Evolutionary conservation across 2,329 filamentous ascomycete genomes (phyloP).

Genomic region (Trichocomaceae sp.): DNA sequence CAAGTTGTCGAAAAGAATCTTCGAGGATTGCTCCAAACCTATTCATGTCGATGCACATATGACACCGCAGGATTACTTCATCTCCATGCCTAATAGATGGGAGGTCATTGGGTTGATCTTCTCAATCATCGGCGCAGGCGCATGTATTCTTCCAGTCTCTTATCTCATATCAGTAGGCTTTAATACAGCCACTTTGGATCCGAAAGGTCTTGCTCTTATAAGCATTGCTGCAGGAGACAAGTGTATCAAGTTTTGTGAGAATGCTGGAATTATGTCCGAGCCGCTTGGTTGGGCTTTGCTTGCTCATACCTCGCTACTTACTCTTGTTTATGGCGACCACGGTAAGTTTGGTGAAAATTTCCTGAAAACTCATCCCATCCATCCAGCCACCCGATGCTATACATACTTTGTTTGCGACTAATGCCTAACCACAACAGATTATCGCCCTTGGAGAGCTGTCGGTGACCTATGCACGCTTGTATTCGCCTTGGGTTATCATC

Average conservation of each 20-base stretch:
- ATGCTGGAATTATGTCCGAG: slow-evolving; percentile 19
- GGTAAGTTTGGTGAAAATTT: background rate
- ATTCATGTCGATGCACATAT: slow-evolving; percentile 16
- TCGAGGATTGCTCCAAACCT: slow-evolving; percentile 16
- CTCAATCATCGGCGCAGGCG: slow-evolving; percentile 15
- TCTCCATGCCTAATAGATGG: slow-evolving; percentile 17
- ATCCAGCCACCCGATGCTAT: no score
- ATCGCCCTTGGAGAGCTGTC: slow-evolving; percentile 12
- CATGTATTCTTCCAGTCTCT: slow-evolving; percentile 13
- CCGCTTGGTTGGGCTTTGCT: slow-evolving; percentile 25
- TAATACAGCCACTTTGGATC: slow-evolving; percentile 10
- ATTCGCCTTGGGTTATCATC: slow-evolving; percentile 13
- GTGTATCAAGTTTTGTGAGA: slow-evolving; percentile 23
- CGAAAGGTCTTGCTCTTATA: slow-evolving; percentile 12
- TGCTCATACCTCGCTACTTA: slow-evolving; percentile 19
- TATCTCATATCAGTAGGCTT: slow-evolving; percentile 7
- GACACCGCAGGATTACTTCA: slow-evolving; percentile 18
- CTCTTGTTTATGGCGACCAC: slow-evolving; percentile 20
- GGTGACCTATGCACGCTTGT: slow-evolving; percentile 16
- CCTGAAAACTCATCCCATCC: background rate
- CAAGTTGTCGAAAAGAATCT: slow-evolving; percentile 17
- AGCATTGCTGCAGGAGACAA: slow-evolving; percentile 23
- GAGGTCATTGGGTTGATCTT: slow-evolving; percentile 21
- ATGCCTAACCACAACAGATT: slow-evolving; percentile 11
- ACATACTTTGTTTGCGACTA: background rate